Base-by-base conservation (phyloP, 208 protist species). In the Lotmaria passim region DNA sequence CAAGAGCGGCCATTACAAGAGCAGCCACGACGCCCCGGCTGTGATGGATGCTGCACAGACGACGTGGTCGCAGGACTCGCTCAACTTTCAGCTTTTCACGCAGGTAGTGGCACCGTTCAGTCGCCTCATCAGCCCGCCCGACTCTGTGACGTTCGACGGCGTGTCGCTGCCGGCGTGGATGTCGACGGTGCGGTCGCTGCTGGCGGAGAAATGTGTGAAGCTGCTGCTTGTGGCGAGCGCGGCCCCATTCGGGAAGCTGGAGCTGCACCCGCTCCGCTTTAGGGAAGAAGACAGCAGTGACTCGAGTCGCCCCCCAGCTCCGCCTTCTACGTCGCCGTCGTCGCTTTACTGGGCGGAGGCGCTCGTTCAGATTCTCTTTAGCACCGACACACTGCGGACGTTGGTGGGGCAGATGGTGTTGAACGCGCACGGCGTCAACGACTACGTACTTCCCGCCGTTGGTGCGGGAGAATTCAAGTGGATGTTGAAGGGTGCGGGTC, bases 361-460 rank as follows among this genome's bases (percentile, higher is more conserved):
- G 58, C 75, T 93, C 33, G 66, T 90, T 31, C 71, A 80, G 23
- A 79, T 73, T 3, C 53, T 84, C 36, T 67, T 95, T 41, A 72
- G 80, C 41, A 64, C 66, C 19, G 80, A 84, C 28, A 95, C 90
- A 4, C 74, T 95, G 24, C 69, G 81, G 14, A 89, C 85, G 4
- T 58, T 95, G 12, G 69, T 91, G 6, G 86, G 90, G 8, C 85
- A 90, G 78, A 73, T 95, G 43, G 60, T 62, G 14, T 61, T 95
- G 28, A 95, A 95, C 65, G 80, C 90, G 24, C 86, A 93, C 56
- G 90, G 80, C 31, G 55, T 93, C 33, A 93, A 95, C 64, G 78
- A 82, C 64, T 78, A 78, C 44, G 65, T 76, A 2, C 44, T 81
- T 21, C 41, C 52, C 19, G 46, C 23, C 12, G 21, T 0, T 21